Base-by-base conservation (phyloP, 192 early-diverging fungal species). In the Coemansia sp. region DNA sequence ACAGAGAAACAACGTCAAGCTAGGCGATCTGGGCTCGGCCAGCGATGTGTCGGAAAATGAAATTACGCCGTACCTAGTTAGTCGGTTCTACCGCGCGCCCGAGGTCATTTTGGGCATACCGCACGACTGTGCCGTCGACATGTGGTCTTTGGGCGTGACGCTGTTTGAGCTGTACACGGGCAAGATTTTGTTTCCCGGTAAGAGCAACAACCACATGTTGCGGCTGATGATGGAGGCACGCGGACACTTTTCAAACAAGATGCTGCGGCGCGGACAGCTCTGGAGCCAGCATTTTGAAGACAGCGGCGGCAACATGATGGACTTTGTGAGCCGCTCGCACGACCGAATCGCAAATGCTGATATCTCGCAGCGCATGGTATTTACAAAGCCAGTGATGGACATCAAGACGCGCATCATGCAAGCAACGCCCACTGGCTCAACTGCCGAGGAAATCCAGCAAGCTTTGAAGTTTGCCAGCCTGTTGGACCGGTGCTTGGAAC, bases 151-250 rank as follows among this genome's bases (percentile, higher is more conserved):
- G 19, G 97, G 87, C 6, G 94, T 88, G 60, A 95, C 95, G 24
- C 77, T 98, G 17, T 99, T 92, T 65, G 97, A 99, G 82, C 78
- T 98, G 35, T 95, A 90, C 66, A 98, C 95, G 2, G 97, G 95
- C 39, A 90, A 90, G 76, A 95, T 98, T 36, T 70, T 99, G 50
- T 97, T 98, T 63, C 91, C 95, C 8, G 97, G 95, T 3, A 78
- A 87, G 53, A 90, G 81, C 72, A 98, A 98, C 76, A 97, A 98
- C 74, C 92, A 98, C 56, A 98, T 98, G 97, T 81, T 98, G 44
- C 83, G 82, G 57, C 79, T 90, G 34, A 91, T 95, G 84, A 95
- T 95, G 93, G 93, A 98, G 58, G 60, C 90, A 3, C 94, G 95
- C 53, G 97, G 97, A 11, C 87, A 86, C 27, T 91, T 97, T 64